These are phyloP conservation scores for Apophysomyces variabilis DNA, from an alignment of 371 early-diverging fungal species.

Conservation along the genomic window DNA sequence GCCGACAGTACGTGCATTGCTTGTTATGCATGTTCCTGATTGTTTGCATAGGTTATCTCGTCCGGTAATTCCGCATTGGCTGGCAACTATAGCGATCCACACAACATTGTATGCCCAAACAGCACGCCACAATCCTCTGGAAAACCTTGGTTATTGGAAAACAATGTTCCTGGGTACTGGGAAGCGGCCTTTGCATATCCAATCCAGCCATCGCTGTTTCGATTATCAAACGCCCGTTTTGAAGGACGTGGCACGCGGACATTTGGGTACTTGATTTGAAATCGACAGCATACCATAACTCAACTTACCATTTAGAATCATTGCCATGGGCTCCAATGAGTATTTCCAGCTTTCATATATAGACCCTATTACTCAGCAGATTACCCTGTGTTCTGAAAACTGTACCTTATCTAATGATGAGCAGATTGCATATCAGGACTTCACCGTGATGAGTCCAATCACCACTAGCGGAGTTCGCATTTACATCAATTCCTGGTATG, in stretches of 20 bases:
- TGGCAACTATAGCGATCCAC: slow-evolving; percentile 35
- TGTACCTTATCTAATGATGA: slow-evolving; percentile 62
- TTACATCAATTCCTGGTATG: slow-evolving; percentile 73
- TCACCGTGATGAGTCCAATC: slow-evolving; percentile 48
- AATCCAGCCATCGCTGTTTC: slow-evolving; percentile 67
- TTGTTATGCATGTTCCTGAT: slow-evolving; percentile 13
- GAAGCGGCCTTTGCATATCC: slow-evolving; percentile 61
- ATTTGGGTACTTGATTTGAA: slow-evolving; percentile 45
- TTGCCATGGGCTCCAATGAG: slow-evolving; percentile 49
- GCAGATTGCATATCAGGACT: slow-evolving; percentile 63
- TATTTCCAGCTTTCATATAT: slow-evolving; percentile 63
- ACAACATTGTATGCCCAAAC: slow-evolving; percentile 36
- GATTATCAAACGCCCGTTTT: slow-evolving; percentile 64
- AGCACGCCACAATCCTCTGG: slow-evolving; percentile 22
- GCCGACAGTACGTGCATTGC: slow-evolving; percentile 32
- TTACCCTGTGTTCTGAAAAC: slow-evolving; percentile 56
- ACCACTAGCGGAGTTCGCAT: slow-evolving; percentile 58
- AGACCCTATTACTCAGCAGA: slow-evolving; percentile 57
- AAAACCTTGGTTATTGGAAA: slow-evolving; percentile 67
- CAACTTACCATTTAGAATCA: slow-evolving; percentile 29
- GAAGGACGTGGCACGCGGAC: slow-evolving; percentile 63
- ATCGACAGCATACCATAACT: neutral
- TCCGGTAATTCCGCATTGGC: slow-evolving; percentile 45
- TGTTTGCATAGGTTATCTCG: slow-evolving; percentile 45
- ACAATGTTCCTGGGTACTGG: slow-evolving; percentile 76